A percentile compares a stretch with the other conserved stretches of the same genome.
phyloP scores from a whole-genome alignment of 306 rosid species.

The Vigna reflexopilosa region DNA sequence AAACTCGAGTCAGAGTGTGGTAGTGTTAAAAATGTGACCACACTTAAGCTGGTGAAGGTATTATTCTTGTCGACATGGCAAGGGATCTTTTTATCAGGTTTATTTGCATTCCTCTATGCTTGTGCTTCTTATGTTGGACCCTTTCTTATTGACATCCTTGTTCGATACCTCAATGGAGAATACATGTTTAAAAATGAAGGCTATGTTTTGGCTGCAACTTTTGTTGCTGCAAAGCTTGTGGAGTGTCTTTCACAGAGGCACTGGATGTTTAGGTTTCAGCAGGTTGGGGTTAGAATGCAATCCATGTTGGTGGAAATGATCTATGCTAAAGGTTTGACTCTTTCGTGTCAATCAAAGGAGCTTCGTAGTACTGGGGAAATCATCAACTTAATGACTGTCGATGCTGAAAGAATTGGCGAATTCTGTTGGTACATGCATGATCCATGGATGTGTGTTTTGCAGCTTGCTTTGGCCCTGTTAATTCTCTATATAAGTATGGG shows the following conservation, averaged over 20 bases:
- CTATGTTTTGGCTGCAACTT: slow-evolving; percentile 59
- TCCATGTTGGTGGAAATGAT: slow-evolving; percentile 67
- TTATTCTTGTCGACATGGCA: slow-evolving; percentile 65
- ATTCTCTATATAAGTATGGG: slow-evolving; percentile 79
- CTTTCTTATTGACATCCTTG: slow-evolving; percentile 71
- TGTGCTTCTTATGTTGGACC: slow-evolving; percentile 88
- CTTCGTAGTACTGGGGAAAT: slow-evolving; percentile 72
- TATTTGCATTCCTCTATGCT: slow-evolving; percentile 47
- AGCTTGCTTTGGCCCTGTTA: slow-evolving; percentile 69
- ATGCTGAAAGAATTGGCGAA: slow-evolving; percentile 79
- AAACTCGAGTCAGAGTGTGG: slow-evolving; percentile 63
- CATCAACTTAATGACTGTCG: slow-evolving; percentile 84
- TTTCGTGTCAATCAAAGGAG: slow-evolving; percentile 70
- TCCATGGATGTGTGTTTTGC: slow-evolving; percentile 69
- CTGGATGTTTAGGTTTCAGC: slow-evolving; percentile 70
- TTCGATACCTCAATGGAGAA: slow-evolving; percentile 71
- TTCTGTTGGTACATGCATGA: slow-evolving; percentile 80
- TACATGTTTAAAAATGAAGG: slow-evolving; percentile 63
- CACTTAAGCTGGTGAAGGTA: slow-evolving; percentile 59
- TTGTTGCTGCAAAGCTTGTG: slow-evolving; percentile 71
- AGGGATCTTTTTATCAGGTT: slow-evolving; percentile 57
- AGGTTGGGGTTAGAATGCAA: slow-evolving; percentile 64
- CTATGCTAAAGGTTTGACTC: slow-evolving; percentile 73
- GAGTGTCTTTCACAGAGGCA: slow-evolving; percentile 77
- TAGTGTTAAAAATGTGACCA: slow-evolving; percentile 50